Conservation (phyloP, 2,329 filamentous ascomycete species). For the Alternaria ventricosa region DNA sequence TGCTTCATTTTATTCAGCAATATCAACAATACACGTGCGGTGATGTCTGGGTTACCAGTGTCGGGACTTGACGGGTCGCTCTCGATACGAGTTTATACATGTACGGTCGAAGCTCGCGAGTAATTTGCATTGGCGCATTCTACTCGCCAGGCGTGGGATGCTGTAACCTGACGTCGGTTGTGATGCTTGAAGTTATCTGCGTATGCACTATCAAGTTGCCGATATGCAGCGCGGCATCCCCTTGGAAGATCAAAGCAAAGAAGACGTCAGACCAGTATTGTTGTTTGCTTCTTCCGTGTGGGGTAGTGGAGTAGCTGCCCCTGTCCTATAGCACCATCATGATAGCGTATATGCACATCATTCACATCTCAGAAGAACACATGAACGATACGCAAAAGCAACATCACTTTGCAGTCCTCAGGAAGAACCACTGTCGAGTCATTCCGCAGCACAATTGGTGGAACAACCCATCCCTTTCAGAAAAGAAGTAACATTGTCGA, state of each 20-base stretch:
- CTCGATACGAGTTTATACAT: neutral
- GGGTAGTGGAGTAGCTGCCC: neutral
- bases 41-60: neutral
- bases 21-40: neutral
- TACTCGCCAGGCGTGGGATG: neutral
- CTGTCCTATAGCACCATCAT: neutral
- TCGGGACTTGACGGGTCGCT: neutral
- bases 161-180: neutral
- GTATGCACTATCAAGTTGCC: neutral
- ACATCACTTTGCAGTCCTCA: neutral
- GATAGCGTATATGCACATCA: neutral
- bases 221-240: neutral
- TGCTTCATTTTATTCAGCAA: neutral
- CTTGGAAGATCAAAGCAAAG: neutral
- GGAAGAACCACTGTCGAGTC: neutral
- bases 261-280: neutral
- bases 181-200: neutral
- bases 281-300: neutral
- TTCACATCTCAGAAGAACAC: neutral
- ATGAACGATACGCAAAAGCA: neutral
- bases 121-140: neutral
- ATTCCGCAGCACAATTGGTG: neutral
- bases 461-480: neutral
- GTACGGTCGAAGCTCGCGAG: neutral
- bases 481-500: conserved; percentile 1